phyloP scores from a whole-genome alignment of 2,329 filamentous ascomycete species.

The Xenoacremonium recifei region DNA sequence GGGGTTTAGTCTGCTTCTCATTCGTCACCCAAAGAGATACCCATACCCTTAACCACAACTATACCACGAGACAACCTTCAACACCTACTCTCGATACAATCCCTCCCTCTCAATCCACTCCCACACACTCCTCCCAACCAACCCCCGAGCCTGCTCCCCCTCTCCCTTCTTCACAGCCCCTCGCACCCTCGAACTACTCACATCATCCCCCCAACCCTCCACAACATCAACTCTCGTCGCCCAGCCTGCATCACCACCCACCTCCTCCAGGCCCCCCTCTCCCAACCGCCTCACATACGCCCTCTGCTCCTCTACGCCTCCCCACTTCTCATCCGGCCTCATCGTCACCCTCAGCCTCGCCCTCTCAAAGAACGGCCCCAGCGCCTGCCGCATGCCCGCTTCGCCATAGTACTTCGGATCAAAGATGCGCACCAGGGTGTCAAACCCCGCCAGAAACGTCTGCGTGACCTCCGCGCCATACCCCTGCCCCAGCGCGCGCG shows the following conservation, averaged over 20 bases:
- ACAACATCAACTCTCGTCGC: constrained; percentile 58
- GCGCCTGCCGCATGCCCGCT: constrained; percentile 46
- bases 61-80: too few relatives aligned
- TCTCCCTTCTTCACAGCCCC: constrained; percentile 49
- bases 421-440: constrained; percentile 72
- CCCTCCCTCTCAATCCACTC: constrained; percentile 55
- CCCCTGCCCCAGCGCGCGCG: constrained; percentile 51
- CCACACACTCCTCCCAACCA: constrained; percentile 58
- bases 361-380: constrained; percentile 62
- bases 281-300: constrained; percentile 52
- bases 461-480: constrained; percentile 49
- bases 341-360: constrained; percentile 64
- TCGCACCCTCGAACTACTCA: constrained; percentile 64
- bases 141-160: constrained; percentile 42
- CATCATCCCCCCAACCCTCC: constrained; percentile 42
- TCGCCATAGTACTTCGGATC: constrained; percentile 67
- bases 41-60: too few relatives aligned
- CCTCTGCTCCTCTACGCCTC: constrained; percentile 40
- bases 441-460: constrained; percentile 71
- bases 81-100: constrained; percentile 46
- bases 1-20: too few relatives aligned
- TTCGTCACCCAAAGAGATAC: too few relatives aligned
- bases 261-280: constrained; percentile 44
- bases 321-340: constrained; percentile 61
- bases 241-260: constrained; percentile 60